phyloP scores from a whole-genome alignment of 208 protist genomes.

The Acanthamoeba royreba region DNA sequence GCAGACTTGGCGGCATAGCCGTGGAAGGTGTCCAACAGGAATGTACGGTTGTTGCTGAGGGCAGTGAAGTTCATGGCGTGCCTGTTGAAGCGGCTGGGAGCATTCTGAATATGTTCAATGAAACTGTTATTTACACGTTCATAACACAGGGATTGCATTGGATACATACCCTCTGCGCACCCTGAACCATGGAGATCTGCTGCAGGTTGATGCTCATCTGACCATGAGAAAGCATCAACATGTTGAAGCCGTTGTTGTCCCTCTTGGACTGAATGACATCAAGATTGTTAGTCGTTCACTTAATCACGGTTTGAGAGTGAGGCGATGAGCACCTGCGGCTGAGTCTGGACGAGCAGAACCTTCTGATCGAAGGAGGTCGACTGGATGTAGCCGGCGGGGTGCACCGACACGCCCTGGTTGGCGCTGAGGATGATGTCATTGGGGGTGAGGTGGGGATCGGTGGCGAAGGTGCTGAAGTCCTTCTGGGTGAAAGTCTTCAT shows the following conservation, averaged over 20 bases:
- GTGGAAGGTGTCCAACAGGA: neutral
- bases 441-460: neutral
- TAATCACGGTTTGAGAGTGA: neutral
- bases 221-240: constrained; percentile 18
- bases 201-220: constrained; percentile 24
- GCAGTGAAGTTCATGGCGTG: neutral
- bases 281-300: neutral
- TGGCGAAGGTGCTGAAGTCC: constrained; percentile 38
- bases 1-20: neutral
- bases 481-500: constrained; percentile 53
- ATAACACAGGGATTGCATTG: neutral
- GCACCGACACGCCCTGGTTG: constrained; percentile 1
- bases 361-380: neutral
- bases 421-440: constrained; percentile 26
- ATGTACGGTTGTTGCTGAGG: neutral
- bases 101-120: neutral
- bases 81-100: neutral
- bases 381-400: constrained; percentile 25
- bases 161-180: neutral
- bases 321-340: neutral
- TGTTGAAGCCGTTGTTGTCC: constrained; percentile 40
- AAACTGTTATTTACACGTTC: neutral
- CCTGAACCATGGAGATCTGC: neutral
- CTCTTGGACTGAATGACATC: neutral
- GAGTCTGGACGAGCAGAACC: constrained; percentile 24